Evolutionary conservation across 192 early-diverging fungal genomes (phyloP).

Genomic region (Thamnidium elegans): DNA sequence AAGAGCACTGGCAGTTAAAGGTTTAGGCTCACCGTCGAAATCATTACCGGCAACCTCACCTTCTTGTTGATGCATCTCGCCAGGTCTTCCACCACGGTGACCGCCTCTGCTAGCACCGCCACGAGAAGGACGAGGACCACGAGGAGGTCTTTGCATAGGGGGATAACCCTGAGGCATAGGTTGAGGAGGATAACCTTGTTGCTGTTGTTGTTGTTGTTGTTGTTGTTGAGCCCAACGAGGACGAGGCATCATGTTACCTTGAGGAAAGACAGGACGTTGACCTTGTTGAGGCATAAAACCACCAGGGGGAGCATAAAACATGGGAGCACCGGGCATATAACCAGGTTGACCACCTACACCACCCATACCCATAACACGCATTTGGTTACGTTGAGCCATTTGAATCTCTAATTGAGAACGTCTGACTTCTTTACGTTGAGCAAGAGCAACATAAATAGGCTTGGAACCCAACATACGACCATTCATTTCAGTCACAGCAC

Average conservation of each 20-base stretch:
- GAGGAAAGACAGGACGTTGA: conserved; percentile 45
- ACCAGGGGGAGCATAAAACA: conserved; percentile 26
- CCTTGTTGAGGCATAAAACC: conserved; percentile 32
- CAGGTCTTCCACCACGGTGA: not conserved
- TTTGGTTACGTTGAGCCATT: conserved; percentile 85
- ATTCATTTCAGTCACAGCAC: conserved; percentile 99
- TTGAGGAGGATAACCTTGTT: conserved; percentile 33
- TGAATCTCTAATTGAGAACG: conserved; percentile 95
- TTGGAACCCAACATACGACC: conserved; percentile 91
- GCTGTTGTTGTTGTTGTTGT: conserved; percentile 33
- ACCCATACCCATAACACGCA: conserved; percentile 57
- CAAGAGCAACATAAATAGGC: conserved; percentile 97
- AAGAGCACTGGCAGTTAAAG: conserved; percentile 67
- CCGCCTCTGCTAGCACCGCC: conserved; percentile 42
- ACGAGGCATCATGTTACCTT: conserved; percentile 37
- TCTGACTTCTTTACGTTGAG: conserved; percentile 97
- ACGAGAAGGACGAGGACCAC: conserved; percentile 44
- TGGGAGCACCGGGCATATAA: conserved; percentile 43
- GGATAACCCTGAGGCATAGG: conserved; percentile 49
- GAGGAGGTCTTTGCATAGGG: conserved; percentile 42
- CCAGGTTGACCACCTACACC: conserved; percentile 37
- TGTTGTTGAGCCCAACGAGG: conserved; percentile 36
- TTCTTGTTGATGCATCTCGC: not conserved
- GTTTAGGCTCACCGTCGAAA: conserved; percentile 2
- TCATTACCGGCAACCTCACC: conserved; percentile 9